These are phyloP conservation scores for Alternaria incomplexa DNA, from an alignment of 2,329 filamentous ascomycete genomes.

Conservation along the genomic window DNA sequence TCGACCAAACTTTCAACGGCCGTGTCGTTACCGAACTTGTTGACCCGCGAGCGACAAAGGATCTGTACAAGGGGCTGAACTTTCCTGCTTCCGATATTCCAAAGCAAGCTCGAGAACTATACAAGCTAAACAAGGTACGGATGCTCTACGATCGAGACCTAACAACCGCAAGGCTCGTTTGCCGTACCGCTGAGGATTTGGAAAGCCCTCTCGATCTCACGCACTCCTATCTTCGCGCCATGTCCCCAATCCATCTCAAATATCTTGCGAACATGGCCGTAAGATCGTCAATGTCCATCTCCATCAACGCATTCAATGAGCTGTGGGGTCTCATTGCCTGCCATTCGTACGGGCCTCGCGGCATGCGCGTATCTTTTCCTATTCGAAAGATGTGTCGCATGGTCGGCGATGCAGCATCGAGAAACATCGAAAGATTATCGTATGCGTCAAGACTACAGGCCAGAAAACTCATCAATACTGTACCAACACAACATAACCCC, in stretches of 20 bases:
- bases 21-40: slow-evolving; percentile 87
- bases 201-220: slow-evolving; percentile 81
- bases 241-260: slow-evolving; percentile 89
- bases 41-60: slow-evolving; percentile 77
- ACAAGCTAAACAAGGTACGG: slow-evolving; percentile 88
- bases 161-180: slow-evolving; percentile 80
- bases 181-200: slow-evolving; percentile 74
- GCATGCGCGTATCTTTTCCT: slow-evolving; percentile 91
- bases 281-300: slow-evolving; percentile 93
- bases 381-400: slow-evolving; percentile 91
- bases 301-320: slow-evolving; percentile 83
- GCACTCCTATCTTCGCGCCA: slow-evolving; percentile 82
- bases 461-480: slow-evolving; percentile 85
- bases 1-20: slow-evolving; percentile 81
- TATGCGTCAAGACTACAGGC: slow-evolving; percentile 86
- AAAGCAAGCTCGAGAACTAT: slow-evolving; percentile 84
- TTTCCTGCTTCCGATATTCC: slow-evolving; percentile 90
- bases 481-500: slow-evolving; percentile 79
- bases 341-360: slow-evolving; percentile 76
- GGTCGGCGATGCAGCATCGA: slow-evolving; percentile 82
- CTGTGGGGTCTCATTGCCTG: slow-evolving; percentile 89
- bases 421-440: slow-evolving; percentile 86
- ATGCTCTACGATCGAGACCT: slow-evolving; percentile 85
- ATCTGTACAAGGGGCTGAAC: slow-evolving; percentile 85
- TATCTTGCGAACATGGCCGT: slow-evolving; percentile 90